phyloP scores from a whole-genome alignment of 1,284 basidiomycete species.

The Ustilago loliicola region DNA sequence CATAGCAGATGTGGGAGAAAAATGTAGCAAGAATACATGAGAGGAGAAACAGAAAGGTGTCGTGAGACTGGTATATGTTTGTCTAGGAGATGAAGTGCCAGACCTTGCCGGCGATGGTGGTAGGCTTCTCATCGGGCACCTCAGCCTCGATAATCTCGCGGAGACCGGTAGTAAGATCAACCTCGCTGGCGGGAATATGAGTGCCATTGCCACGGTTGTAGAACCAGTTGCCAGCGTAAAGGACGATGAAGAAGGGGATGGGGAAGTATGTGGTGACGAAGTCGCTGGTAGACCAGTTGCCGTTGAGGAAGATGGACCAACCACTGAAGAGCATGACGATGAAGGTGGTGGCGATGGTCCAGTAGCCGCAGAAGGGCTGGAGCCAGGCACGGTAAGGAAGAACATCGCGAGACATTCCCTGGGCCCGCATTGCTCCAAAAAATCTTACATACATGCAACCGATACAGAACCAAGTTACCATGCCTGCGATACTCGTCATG shows the following conservation, averaged over 20 bases:
- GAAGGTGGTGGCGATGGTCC: conserved; percentile 40
- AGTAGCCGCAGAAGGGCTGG: conserved; percentile 67
- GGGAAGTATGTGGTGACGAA: conserved; percentile 85
- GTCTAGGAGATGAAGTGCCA: conserved; percentile 49
- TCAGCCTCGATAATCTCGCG: conserved; percentile 63
- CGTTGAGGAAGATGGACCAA: conserved; percentile 61
- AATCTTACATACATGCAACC: conserved; percentile 82
- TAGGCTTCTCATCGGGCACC: conserved; percentile 45
- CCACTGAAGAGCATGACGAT: conserved; percentile 71
- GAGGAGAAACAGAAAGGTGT: conserved; percentile 10
- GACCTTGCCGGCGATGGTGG: conserved; percentile 48
- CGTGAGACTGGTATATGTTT: conserved; percentile 1
- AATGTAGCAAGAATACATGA: conserved; percentile 14
- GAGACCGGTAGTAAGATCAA: conserved; percentile 76
- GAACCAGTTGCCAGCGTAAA: conserved; percentile 77
- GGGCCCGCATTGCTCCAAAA: conserved; percentile 77
- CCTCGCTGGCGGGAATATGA: conserved; percentile 49
- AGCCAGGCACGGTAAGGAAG: conserved; percentile 73
- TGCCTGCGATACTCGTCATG: conserved; percentile 77
- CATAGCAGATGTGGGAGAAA: conserved; percentile 12
- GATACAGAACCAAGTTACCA: conserved; percentile 89
- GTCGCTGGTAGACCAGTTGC: conserved; percentile 72
- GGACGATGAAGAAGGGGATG: conserved; percentile 80
- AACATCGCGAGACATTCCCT: conserved; percentile 75
- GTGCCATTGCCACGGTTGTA: conserved; percentile 72